Evolutionary conservation across 768 basidiomycete species (phyloP), one percentile per base, ranked within the genome.

Genomic region (Hericium rajendrae): DNA sequence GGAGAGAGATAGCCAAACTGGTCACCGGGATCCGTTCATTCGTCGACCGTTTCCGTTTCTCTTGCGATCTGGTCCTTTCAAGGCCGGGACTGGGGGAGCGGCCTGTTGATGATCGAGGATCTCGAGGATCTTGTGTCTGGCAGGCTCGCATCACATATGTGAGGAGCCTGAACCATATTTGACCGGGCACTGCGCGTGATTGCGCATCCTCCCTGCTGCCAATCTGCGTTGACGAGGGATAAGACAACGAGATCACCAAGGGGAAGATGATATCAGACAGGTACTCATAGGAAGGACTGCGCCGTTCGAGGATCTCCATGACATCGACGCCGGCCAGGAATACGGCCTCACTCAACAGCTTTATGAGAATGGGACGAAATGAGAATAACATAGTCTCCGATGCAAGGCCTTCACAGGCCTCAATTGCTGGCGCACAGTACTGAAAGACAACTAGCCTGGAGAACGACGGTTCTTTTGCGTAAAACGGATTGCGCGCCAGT

Each of bases 221-320:
- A 51, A 80, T 65, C 28, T 80, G 75, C 1, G 73, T 64, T 11
- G 77, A 70, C 0, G 81, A 82, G 63, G 78, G 78, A 32, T 0
- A 8, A 32, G 32, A 32, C 63, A 89, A 69, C 1, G 70, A 67
- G 51, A 86, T 63, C 9, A 75, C 72, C 8, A 91, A 71, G 13
- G 86, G 88, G 8, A 89, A 71, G 10, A 90, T 69, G 10, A 91
- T 68, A 0, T 80, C 79, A 4, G 80, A 74, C n/a, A 89, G 73
- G 65, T 84, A 85, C 43, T 79, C 76, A 60, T 83, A 76, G 1
- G 82, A 79, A 0, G 84, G 76, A 0, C 69, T 65, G 18, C 76
- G 78, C 59, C 76, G 78, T 64, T 83, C 83, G 20, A 91, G 61
- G 61, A 82, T 76, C 0, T 72, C 69, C 20, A 88, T 69, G 9